phyloP scores from a whole-genome alignment of 257 asterid genomes.

The Scutellaria galericulata region DNA sequence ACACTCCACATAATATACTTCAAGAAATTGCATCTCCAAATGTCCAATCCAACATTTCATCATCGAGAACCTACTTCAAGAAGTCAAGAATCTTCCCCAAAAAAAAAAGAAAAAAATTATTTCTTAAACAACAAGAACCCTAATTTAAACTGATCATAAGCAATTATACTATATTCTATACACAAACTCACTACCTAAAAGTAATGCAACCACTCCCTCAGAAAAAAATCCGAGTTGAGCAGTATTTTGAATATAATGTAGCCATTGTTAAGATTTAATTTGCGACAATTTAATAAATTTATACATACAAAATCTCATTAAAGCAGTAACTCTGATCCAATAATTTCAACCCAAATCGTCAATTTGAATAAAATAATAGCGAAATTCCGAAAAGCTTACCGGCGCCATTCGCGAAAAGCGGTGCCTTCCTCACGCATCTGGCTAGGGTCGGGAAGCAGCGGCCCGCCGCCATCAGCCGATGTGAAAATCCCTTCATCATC shows the following conservation, averaged over 20 bases:
- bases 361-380: neutral
- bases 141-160: too few species aligned
- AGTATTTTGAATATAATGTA: too few species aligned
- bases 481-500: constrained; percentile 67
- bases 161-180: too few species aligned
- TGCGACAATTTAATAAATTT: neutral
- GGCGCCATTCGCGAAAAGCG: constrained; percentile 98
- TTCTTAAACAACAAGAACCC: too few species aligned
- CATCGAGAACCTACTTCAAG: neutral
- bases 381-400: constrained; percentile 50
- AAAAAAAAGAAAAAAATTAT: too few species aligned
- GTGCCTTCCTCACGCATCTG: constrained; percentile 89
- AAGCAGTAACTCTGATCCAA: neutral
- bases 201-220: too few species aligned
- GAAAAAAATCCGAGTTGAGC: too few species aligned
- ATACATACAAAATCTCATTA: neutral
- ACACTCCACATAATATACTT: neutral
- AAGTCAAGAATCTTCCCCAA: too few species aligned
- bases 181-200: too few species aligned
- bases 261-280: too few species aligned
- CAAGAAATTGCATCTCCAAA: neutral
- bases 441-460: constrained; percentile 82
- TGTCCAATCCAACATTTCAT: neutral
- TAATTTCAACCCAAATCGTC: neutral
- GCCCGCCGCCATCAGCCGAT: constrained; percentile 65